phyloP scores from a whole-genome alignment of 495 filamentous ascomycete genomes.

The Penicillium pulvis region DNA sequence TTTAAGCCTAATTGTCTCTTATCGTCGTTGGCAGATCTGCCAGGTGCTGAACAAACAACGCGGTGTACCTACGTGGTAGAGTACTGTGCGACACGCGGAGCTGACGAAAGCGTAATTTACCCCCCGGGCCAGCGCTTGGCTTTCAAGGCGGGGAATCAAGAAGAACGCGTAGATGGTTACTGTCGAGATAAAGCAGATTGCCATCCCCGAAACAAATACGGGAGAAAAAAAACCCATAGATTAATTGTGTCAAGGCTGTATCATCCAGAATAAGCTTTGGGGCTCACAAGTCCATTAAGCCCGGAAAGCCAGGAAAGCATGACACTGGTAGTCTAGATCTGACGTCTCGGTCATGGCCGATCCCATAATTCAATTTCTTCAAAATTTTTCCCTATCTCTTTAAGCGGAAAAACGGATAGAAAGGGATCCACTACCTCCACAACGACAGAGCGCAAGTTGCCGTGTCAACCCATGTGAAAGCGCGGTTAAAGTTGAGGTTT shows the following conservation, averaged over 20 bases:
- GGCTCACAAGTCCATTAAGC: background rate
- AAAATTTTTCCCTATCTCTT: constrained; percentile 3
- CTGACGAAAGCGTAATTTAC: constrained; percentile 24
- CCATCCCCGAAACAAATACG: background rate
- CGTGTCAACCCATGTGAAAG: constrained; percentile 11
- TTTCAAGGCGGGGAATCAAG: background rate
- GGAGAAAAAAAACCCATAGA: background rate
- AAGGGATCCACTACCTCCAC: constrained; percentile 19
- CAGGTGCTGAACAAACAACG: background rate
- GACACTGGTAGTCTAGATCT: constrained; percentile 1
- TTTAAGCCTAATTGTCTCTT: background rate
- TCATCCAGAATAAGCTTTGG: background rate
- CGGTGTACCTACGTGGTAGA: background rate
- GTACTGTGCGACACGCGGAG: constrained; percentile 20
- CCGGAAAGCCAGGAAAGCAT: background rate
- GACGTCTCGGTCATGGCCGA: constrained; percentile 12
- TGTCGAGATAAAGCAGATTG: background rate
- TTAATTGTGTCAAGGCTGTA: background rate
- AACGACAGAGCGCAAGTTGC: constrained; percentile 12
- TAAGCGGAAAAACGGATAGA: constrained; percentile 5
- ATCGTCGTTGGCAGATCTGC: background rate
- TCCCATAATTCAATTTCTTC: background rate
- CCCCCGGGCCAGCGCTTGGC: constrained; percentile 1
- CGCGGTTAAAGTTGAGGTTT: background rate
- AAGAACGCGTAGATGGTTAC: no score